Evolutionary conservation across 73 alveolate species (phyloP).

Genomic region (Paramecium sexaurelia): DNA sequence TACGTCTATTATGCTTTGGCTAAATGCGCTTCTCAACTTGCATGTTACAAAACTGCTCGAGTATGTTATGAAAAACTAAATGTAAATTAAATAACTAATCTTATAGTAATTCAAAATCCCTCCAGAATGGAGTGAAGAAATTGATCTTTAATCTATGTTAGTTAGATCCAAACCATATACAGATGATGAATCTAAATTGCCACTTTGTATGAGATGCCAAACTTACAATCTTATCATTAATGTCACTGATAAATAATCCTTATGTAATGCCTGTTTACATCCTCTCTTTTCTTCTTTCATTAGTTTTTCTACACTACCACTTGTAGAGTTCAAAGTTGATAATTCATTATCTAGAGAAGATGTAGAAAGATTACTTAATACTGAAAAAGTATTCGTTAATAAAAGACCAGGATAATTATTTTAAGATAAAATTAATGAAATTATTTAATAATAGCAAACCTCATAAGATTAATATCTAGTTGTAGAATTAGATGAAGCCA

Average conservation of each 20-base stretch:
- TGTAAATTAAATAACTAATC: neutral
- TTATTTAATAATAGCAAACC: neutral
- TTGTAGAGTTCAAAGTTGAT: conserved; percentile 57
- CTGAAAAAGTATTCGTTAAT: conserved; percentile 21
- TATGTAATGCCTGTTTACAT: conserved; percentile 60
- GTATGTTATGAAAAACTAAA: conserved; percentile 59
- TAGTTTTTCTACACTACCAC: conserved; percentile 42
- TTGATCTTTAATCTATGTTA: conserved; percentile 57
- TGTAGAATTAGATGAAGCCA: conserved; percentile 55
- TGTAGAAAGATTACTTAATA: neutral
- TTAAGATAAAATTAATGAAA: conserved; percentile 31
- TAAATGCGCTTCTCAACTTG: neutral
- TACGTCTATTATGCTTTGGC: conserved; percentile 64
- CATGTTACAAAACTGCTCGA: conserved; percentile 54
- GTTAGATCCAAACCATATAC: conserved; percentile 55
- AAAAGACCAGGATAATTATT: neutral
- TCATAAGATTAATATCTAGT: conserved; percentile 38
- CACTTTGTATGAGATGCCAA: neutral
- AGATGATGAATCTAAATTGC: conserved; percentile 34
- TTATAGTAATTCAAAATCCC: conserved; percentile 61
- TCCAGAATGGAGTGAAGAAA: conserved; percentile 71
- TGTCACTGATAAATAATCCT: neutral
- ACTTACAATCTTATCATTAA: neutral
- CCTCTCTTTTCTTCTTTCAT: conserved; percentile 27
- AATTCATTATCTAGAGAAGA: neutral